These are phyloP conservation scores for Myriosclerotinia scirpicola DNA, from an alignment of 2,329 filamentous ascomycete genomes.

Conservation along the genomic window DNA sequence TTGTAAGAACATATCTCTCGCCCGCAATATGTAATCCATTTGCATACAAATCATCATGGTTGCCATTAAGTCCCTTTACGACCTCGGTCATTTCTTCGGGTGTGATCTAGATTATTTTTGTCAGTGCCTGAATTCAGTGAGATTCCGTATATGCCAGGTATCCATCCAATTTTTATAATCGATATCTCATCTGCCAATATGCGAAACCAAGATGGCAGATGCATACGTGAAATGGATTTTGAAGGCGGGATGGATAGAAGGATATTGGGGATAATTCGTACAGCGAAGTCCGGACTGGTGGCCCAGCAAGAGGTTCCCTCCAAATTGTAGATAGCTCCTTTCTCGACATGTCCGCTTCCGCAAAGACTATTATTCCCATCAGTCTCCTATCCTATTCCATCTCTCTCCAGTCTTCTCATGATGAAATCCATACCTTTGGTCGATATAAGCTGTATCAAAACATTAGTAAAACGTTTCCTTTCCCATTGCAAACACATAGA, in stretches of 20 bases:
- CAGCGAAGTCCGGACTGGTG: constrained; percentile 60
- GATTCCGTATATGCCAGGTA: neutral
- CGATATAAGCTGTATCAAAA: constrained; percentile 55
- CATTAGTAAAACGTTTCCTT: constrained; percentile 27
- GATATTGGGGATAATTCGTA: constrained; percentile 28
- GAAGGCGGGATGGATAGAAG: neutral
- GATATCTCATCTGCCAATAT: neutral
- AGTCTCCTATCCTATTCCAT: constrained; percentile 26
- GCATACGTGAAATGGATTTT: neutral
- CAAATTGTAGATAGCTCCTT: constrained; percentile 79
- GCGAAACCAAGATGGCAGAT: neutral
- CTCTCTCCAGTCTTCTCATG: neutral
- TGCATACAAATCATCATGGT: constrained; percentile 62
- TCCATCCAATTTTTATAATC: neutral
- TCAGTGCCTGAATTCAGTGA: constrained; percentile 14
- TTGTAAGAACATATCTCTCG: constrained; percentile 75
- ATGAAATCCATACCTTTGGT: constrained; percentile 53
- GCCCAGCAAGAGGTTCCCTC: constrained; percentile 84
- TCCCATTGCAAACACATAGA: neutral
- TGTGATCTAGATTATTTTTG: constrained; percentile 47
- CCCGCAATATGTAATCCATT: constrained; percentile 75
- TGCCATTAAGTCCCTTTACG: constrained; percentile 51
- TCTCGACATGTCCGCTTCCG: constrained; percentile 74
- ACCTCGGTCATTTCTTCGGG: constrained; percentile 61
- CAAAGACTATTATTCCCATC: constrained; percentile 63